Evolutionary conservation across 2,329 filamentous ascomycete species (phyloP).

Genomic region (Hortaea sp.): DNA sequence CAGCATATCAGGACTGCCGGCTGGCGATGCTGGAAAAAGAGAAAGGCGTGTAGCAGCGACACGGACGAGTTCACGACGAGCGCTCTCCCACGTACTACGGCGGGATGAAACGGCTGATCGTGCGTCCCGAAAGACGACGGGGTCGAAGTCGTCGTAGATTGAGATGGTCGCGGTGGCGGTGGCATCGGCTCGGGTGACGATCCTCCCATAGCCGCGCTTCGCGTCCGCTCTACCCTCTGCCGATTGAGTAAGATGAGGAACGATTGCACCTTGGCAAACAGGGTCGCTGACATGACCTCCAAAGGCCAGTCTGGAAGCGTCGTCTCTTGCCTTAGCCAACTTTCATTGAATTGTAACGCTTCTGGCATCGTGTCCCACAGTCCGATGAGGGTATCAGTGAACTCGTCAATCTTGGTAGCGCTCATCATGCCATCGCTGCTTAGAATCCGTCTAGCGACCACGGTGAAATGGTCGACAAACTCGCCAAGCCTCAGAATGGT

Average conservation of each 20-base stretch:
- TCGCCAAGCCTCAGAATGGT: constrained; percentile 35
- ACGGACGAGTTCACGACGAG: constrained; percentile 34
- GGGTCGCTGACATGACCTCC: constrained; percentile 35
- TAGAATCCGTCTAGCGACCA: constrained; percentile 39
- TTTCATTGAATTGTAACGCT: constrained; percentile 35
- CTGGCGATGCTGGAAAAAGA: constrained; percentile 36
- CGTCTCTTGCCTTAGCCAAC: constrained; percentile 31
- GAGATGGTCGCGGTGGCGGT: constrained; percentile 8
- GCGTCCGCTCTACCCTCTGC: constrained; percentile 30
- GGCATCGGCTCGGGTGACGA: constrained; percentile 10
- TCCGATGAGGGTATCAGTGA: constrained; percentile 33
- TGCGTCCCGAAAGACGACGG: constrained; percentile 6
- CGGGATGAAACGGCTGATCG: constrained; percentile 16
- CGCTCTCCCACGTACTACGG: constrained; percentile 27
- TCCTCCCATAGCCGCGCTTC: constrained; percentile 9
- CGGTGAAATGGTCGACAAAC: constrained; percentile 38
- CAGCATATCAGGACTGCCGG: constrained; percentile 38
- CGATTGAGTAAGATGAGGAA: constrained; percentile 41
- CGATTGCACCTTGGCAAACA: constrained; percentile 39
- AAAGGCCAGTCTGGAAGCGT: constrained; percentile 38
- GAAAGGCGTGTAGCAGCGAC: constrained; percentile 34
- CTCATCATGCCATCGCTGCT: constrained; percentile 32
- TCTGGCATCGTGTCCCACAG: constrained; percentile 39
- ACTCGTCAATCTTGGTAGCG: constrained; percentile 36
- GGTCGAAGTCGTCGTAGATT: background rate